Evolutionary conservation across 345 rosid species (phyloP), one percentile per base, ranked within the genome.

Genomic region (Arabis hirsuta): DNA sequence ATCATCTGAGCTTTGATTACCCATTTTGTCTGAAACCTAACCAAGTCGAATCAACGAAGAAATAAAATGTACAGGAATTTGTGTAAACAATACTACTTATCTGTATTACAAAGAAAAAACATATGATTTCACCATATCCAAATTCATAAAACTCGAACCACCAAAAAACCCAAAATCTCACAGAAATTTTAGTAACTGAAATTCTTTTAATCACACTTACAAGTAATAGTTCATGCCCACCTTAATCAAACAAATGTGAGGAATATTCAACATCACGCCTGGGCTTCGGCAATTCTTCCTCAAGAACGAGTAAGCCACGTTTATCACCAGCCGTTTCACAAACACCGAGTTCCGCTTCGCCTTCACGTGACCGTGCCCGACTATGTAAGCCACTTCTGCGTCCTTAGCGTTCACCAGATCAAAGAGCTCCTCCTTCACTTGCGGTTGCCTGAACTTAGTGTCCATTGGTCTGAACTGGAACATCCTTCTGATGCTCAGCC

Each of bases 211-310:
- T 10, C 32, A 16, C 11, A 19, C 66, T 65, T 78, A 91, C 68
- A 95, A 59, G 67, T 69, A 71, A 79, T 91, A 95, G 84, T 88
- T 95, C 89, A 89, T 83, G n/a, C 99, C 99, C 47, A 94, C 97
- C 82, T 89, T 86, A 55, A 94, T 91, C 66, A 91, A 75, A 71
- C 96, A 91, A 47, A 86, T 86, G 39, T 82, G 96, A 66, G 98
- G 98, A 71, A 94, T 88, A 80, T 84, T 86, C 83, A 91, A 74
- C 64, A 79, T 80, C 39, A 95, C 97, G 9, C 87, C 78, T 36
- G 99, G 89, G 55, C 88, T 81, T 50, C 97, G 72, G 76, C 99
- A 83, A 71, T 95, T 95, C 76, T 88, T 88, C 41, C 94, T 88
- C 61, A 95, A 66, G 85, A 91, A 95, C 2, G 92, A 86, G 85